Conservation (phyloP, 1,284 basidiomycete species). For the Ceratobasidium sp. region DNA sequence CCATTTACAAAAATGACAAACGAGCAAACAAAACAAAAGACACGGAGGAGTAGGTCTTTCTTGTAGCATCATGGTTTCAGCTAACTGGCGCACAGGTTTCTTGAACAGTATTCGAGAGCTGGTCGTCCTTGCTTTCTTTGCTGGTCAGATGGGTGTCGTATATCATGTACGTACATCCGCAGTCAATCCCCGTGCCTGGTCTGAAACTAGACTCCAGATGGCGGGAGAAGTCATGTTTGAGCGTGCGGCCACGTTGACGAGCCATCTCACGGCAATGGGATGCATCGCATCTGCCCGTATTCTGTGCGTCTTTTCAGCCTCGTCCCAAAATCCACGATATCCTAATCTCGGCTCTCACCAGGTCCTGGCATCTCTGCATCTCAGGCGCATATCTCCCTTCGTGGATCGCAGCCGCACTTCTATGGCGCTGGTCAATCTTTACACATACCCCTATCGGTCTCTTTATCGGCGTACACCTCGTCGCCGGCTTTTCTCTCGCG, state of each 20-base stretch:
- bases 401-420: conserved; percentile 68
- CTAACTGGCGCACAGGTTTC: conserved; percentile 52
- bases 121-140: conserved; percentile 31
- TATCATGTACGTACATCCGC: conserved; percentile 26
- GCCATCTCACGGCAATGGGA: conserved; percentile 78
- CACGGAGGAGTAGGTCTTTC: conserved; percentile 62
- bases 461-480: conserved; percentile 68
- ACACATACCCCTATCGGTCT: conserved; percentile 66
- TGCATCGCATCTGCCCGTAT: conserved; percentile 70
- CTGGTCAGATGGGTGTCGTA: conserved; percentile 33
- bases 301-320: conserved; percentile 52
- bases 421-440: conserved; percentile 74
- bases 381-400: conserved; percentile 66
- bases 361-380: conserved; percentile 71
- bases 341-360: conserved; percentile 45
- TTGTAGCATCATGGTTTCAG: conserved; percentile 74
- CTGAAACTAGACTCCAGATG: conserved; percentile 77
- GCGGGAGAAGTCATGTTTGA: conserved; percentile 71
- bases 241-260: conserved; percentile 64
- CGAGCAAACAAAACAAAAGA: conserved; percentile 66
- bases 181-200: conserved; percentile 60
- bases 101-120: conserved; percentile 22
- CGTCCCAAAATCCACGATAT: background rate
- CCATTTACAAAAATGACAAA: conserved; percentile 31
- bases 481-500: conserved; percentile 71